Evolutionary conservation across 2,329 filamentous ascomycete species (phyloP).

Genomic region (Ceratocystis destructans): DNA sequence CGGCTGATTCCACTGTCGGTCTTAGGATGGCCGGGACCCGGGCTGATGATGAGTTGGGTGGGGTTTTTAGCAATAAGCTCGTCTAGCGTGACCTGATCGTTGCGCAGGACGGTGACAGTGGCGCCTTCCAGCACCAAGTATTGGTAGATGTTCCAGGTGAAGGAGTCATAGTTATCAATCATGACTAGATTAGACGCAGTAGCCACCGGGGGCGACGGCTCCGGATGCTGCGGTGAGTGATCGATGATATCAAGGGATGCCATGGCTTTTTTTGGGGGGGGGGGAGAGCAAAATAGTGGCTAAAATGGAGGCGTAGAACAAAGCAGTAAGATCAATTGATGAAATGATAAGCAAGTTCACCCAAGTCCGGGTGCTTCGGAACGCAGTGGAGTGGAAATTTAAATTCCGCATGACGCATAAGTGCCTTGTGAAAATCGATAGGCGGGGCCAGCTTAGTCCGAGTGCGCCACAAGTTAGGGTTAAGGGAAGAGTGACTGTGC

Average conservation of each 20-base stretch:
- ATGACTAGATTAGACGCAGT: slow-evolving; percentile 83
- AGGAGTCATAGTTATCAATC: slow-evolving; percentile 99
- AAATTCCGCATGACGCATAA: neutral
- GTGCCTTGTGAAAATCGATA: neutral
- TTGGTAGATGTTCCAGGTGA: slow-evolving; percentile 99
- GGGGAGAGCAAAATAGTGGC: neutral
- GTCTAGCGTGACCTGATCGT: slow-evolving; percentile 78
- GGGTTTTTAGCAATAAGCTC: slow-evolving; percentile 72
- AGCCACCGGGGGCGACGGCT: slow-evolving; percentile 55
- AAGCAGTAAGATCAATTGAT: neutral
- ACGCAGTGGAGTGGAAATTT: neutral
- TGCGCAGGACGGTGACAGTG: slow-evolving; percentile 75
- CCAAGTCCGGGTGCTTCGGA: neutral
- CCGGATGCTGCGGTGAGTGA: slow-evolving; percentile 75
- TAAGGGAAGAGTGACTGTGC: neutral
- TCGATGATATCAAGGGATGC: slow-evolving; percentile 45
- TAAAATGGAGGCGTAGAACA: neutral
- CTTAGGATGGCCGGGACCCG: slow-evolving; percentile 82
- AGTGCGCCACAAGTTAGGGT: neutral
- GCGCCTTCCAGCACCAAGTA: slow-evolving; percentile 95
- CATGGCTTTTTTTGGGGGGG: slow-evolving; percentile 29
- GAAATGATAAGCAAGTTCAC: neutral
- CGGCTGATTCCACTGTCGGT: slow-evolving; percentile 89
- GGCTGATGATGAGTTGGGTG: slow-evolving; percentile 88
- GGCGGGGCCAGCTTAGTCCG: slow-evolving; percentile 10